Evolutionary conservation across 2,329 filamentous ascomycete species (phyloP), one percentile per base, ranked within the genome.

Genomic region (Lasiodiplodia theobromae): DNA sequence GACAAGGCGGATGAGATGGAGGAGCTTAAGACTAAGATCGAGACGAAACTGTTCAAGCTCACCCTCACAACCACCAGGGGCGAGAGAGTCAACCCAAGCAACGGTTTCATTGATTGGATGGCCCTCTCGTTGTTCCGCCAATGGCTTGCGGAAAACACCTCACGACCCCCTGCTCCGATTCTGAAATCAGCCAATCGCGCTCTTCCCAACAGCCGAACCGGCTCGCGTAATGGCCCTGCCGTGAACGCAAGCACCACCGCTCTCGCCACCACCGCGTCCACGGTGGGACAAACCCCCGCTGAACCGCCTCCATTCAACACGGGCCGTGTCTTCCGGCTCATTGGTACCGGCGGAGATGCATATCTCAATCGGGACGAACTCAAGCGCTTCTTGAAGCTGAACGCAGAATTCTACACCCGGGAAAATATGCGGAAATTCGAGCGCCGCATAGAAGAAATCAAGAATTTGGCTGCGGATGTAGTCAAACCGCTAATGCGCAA

Each of bases 1-100:
- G 94, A 97, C 80, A 97, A 97, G 79, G 93, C 96, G 5, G 93
- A 97, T 73, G 94, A 97, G 78, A 85, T 97, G 21, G 91, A 94
- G 71, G 94, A 97, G 74, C 86, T 90, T 8, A 92, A 97, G 71
- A 87, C 89, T 44, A 89, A 91, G 34, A 87, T 96, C 25, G 95
- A 97, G 76, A 89, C 89, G 23, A 90, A 91, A 66, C 87, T 98
- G 14, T 96, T 96, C 81, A 88, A 94, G 12, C 83, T 97, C 7
- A 92, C 87, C 0, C 85, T 97, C 10, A 92, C 89, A 4, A 97
- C 92, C 23, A 87, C 89, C 12, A 85, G 90, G 71, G 95, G 94
- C 66, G 94, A 97, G 77, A 88, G 93, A 66, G 92, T 97, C 54
- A 91, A 86, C 2, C 95, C 95, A 0, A 84, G 85, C 23, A 96